phyloP scores from a whole-genome alignment of 345 rosid species.

The Gossypium rotundifolium region DNA sequence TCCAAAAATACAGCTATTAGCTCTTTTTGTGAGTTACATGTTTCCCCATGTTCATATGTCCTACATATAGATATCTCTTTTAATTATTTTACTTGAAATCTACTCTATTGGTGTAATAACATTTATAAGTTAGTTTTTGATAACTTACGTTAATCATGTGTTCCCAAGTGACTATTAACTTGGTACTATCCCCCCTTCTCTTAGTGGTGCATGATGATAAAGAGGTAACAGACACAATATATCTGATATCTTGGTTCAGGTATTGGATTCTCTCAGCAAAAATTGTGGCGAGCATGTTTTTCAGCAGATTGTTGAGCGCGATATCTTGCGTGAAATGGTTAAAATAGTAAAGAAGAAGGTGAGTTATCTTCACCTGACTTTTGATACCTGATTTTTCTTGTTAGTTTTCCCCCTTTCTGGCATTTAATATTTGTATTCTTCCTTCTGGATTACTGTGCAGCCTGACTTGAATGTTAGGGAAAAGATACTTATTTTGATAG shows the following conservation, averaged over 20 bases:
- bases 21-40: conserved; percentile 64
- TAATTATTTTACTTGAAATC: neutral
- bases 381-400: conserved; percentile 4
- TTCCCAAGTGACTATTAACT: neutral
- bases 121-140: neutral
- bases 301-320: conserved; percentile 87
- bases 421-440: neutral
- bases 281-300: conserved; percentile 83
- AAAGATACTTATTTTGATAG: conserved; percentile 65
- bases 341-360: conserved; percentile 98
- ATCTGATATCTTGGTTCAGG: conserved; percentile 34
- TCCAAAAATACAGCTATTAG: conserved; percentile 82
- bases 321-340: conserved; percentile 91
- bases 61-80: conserved; percentile 6
- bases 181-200: neutral
- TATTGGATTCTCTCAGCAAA: conserved; percentile 88
- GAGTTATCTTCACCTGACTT: conserved; percentile 10
- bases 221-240: neutral
- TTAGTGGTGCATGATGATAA: neutral
- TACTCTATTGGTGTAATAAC: neutral
- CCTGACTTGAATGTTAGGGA: conserved; percentile 91
- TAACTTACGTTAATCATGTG: neutral
- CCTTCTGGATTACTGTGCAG: conserved; percentile 38
- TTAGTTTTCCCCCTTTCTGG: neutral
- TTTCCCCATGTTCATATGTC: conserved; percentile 1